Conservation (phyloP, 2,329 filamentous ascomycete species). For the Phialemonium atrogriseum region DNA sequence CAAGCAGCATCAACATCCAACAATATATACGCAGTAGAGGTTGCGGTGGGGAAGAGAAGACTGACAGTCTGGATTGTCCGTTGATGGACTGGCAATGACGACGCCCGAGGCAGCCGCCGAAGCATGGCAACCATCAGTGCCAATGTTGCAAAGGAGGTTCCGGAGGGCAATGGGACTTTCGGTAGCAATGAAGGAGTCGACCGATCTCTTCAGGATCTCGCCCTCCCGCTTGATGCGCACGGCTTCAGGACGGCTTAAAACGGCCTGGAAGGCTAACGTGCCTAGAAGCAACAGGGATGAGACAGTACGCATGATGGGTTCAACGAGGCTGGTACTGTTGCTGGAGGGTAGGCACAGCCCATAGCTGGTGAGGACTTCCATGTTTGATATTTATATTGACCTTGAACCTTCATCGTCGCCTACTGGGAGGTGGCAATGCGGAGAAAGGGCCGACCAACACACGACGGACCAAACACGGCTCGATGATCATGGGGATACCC, state of each 20-base stretch:
- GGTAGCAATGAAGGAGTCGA: slow-evolving; percentile 44
- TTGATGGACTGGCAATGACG: slow-evolving; percentile 50
- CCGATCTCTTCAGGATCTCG: slow-evolving; percentile 34
- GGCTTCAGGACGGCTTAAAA: slow-evolving; percentile 35
- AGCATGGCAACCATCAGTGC: slow-evolving; percentile 41
- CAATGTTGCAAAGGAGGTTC: slow-evolving; percentile 52
- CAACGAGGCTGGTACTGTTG: slow-evolving; percentile 5
- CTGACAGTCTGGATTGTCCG: slow-evolving; percentile 46
- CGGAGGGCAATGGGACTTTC: slow-evolving; percentile 43
- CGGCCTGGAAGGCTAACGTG: slow-evolving; percentile 40
- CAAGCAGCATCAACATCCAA: no score
- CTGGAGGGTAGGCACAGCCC: slow-evolving; percentile 1
- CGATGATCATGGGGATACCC: no score
- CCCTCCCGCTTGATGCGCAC: slow-evolving; percentile 21
- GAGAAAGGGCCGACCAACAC: slow-evolving; percentile 3
- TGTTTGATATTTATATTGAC: no score
- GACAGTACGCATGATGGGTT: slow-evolving; percentile 30
- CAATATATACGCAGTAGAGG: no score
- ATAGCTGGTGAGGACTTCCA: no score
- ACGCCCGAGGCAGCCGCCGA: slow-evolving; percentile 38
- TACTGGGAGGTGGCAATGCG: neutral
- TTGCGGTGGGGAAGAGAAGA: no score
- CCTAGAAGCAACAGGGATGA: slow-evolving; percentile 42
- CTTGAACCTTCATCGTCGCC: no score
- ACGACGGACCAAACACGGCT: no score